Evolutionary conservation across 176 grass and related monocot genomes (phyloP), one percentile per base, ranked within the genome.

Genomic region (Areca catechu): DNA sequence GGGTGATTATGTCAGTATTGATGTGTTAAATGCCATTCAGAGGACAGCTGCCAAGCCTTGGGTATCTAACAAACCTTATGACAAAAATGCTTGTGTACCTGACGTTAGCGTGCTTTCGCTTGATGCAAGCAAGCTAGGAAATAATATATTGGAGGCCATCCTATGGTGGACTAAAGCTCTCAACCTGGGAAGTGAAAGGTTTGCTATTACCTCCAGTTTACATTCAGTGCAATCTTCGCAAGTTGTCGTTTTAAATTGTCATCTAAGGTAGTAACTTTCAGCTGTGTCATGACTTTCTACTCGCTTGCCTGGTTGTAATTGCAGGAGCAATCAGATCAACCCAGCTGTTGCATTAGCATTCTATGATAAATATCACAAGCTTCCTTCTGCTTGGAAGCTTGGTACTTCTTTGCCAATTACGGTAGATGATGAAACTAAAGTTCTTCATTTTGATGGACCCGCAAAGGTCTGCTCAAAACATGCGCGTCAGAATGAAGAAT

Each of bases 1-100:
- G n/a, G 62, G 78, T 56, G 83, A 97, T 61, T 80, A 79, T 74
- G 48, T 97, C 71, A 77, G 77, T 77, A 80, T 78, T 19, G 74
- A 97, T 29, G 80, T 75, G 75, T 64, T 91, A 27, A 75, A 74
- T 82, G 72, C 77, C 51, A 76, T 96, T 73, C 87, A 88, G 30
- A 83, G 83, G 70, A 77, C 75, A 55, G 71, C 62, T 24, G 37
- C 56, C 43, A 75, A 75, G 54, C 67, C 48, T 48, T 75, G 73
- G 83, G 63, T 88, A 25, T 67, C 70, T 48, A 69, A 53, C 15
- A 70, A 85, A 67, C 75, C 87, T 29, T 97, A 83, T 9, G 55
- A 91, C 67, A 85, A 73, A 70, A 69, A 91, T 67, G 51, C 78
- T 2, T 91, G 87, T 60, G 53, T 91, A 51, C 75, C 83, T 77